phyloP scores from a whole-genome alignment of 768 basidiomycete genomes.

The Thelephora aurantiotincta region DNA sequence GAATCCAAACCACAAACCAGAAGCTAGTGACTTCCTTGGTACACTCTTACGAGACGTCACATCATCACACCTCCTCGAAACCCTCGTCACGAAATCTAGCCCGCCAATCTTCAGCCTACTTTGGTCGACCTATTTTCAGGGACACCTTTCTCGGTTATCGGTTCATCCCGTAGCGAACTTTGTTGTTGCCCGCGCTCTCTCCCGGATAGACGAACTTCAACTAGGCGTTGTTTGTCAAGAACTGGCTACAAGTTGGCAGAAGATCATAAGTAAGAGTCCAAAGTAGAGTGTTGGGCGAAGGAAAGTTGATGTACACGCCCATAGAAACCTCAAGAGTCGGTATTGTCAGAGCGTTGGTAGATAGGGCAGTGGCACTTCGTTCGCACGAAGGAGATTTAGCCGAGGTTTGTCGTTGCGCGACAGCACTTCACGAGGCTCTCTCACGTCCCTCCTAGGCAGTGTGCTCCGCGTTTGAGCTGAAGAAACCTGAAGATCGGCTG shows the following conservation, averaged over 20 bases:
- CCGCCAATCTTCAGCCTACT: slow-evolving; percentile 43
- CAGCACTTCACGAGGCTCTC: background rate
- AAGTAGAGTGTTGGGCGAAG: background rate
- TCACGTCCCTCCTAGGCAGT: slow-evolving; percentile 30
- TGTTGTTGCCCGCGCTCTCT: slow-evolving; percentile 70
- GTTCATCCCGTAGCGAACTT: slow-evolving; percentile 91
- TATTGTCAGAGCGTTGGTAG: slow-evolving; percentile 62
- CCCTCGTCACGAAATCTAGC: slow-evolving; percentile 52
- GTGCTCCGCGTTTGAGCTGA: slow-evolving; percentile 43
- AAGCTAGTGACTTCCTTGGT: slow-evolving; percentile 64
- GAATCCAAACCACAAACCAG: slow-evolving; percentile 21
- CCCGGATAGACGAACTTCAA: slow-evolving; percentile 41
- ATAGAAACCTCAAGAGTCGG: slow-evolving; percentile 62
- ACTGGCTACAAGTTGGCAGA: slow-evolving; percentile 39
- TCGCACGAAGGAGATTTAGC: slow-evolving; percentile 33
- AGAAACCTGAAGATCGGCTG: slow-evolving; percentile 29
- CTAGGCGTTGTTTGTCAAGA: slow-evolving; percentile 45
- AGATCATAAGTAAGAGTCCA: slow-evolving; percentile 49
- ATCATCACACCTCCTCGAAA: slow-evolving; percentile 84
- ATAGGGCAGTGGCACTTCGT: slow-evolving; percentile 40
- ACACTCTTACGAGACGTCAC: slow-evolving; percentile 77
- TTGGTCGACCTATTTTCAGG: slow-evolving; percentile 70
- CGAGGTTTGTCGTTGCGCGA: slow-evolving; percentile 31
- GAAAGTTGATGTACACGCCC: background rate
- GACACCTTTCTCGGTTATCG: slow-evolving; percentile 58